Evolutionary conservation across 805 yeast genomes (phyloP), one percentile per base, ranked within the genome.

Genomic region (Zygotorulaspora chibaensis): DNA sequence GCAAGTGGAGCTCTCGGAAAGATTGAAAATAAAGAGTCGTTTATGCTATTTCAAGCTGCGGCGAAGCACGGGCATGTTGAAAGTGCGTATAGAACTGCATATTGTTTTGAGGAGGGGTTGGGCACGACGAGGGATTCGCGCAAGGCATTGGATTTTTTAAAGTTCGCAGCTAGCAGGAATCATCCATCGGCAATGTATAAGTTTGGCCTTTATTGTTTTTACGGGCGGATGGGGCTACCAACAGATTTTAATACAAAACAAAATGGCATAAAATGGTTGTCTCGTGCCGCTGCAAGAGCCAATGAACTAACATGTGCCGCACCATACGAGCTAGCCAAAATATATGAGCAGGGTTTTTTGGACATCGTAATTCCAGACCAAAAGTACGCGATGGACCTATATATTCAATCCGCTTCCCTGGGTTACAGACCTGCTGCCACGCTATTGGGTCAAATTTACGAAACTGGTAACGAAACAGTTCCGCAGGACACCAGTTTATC

Each of bases 121-220:
- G 99, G 99, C 3, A 84, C 91, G 3, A 81, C 87, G 16, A 76
- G 93, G 55, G 97, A 93, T 64, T 83, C 95, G 0, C 76, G 95
- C 46, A 84, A 87, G 57, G 89, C 95, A 1, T 70, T 88, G 7
- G 95, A 87, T 55, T 88, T 83, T 62, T 69, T 88, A 47, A 84
- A 84, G 61, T 81, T 81, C 59, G 96, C 98, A 0, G 95, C 98
- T 0, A 76, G 89, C 27, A 84, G 85, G 62, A 88, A 87, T 59
- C 99, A 91, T 65, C 89, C 97, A 0, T 90, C 95, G n/a, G 96
- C 98, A 3, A 88, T 91, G 95, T 85, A 83, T 70, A 87, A 90
- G 62, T 72, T 89, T 52, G 99, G 98, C 3, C 73, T 87, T 35
- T 88, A 90, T 56, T 84, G 88, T 31, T 93, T 84, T 66, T 79